A percentile compares a stretch with the other conserved stretches of the same genome.
These are phyloP conservation scores for Moricandia arvensis DNA, from an alignment of 345 rosid species.

Conservation along the genomic window DNA sequence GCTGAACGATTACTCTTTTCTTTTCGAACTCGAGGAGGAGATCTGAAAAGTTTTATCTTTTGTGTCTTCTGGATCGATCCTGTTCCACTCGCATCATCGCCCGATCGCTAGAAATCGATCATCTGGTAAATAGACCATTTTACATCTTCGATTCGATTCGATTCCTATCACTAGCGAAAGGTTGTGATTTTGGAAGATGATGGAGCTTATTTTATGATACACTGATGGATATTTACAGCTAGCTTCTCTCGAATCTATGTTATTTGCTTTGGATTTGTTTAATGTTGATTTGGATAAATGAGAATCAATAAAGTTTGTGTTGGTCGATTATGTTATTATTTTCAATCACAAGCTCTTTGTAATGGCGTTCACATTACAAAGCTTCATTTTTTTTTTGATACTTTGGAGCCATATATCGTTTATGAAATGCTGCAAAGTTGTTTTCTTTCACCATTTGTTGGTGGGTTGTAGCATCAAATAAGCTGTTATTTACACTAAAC, in stretches of 20 bases:
- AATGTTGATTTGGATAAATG: not conserved
- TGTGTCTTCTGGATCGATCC: constrained; percentile 36
- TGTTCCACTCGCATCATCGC: constrained; percentile 20
- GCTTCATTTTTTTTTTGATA: not conserved
- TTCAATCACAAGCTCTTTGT: not conserved
- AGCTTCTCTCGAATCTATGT: constrained; percentile 5
- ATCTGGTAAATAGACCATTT: constrained; percentile 41
- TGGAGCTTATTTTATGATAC: constrained; percentile 16
- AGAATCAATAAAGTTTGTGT: not conserved
- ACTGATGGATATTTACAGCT: constrained; percentile 1
- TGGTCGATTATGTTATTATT: not conserved
- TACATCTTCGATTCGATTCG: constrained; percentile 13
- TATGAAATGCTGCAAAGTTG: not conserved
- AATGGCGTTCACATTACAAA: not conserved
- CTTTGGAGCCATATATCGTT: not conserved
- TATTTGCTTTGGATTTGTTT: constrained; percentile 26
- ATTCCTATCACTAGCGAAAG: not conserved
- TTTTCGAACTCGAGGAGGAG: constrained; percentile 14
- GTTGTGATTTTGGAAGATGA: constrained; percentile 30
- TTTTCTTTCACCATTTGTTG: not conserved
- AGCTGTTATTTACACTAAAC: not conserved
- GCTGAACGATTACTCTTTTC: constrained; percentile 19
- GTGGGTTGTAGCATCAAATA: not conserved
- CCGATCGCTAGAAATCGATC: constrained; percentile 64
- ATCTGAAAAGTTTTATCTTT: constrained; percentile 26